A percentile compares a stretch with the other conserved stretches of the same genome.
Conservation (phyloP, 345 rosid species). For the Euphorbia lathyris region DNA sequence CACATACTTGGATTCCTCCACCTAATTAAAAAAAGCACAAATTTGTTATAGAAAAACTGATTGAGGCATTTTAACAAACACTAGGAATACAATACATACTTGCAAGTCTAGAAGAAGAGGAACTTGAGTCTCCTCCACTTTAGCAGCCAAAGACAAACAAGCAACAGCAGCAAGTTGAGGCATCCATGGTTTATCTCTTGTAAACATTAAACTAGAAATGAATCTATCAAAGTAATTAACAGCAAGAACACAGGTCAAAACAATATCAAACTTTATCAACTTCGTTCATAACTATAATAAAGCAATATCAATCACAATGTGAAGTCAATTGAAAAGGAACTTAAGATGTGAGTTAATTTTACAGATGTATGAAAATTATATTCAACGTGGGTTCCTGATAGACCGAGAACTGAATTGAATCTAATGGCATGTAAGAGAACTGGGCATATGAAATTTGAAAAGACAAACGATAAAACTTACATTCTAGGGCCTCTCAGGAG, state of each 20-base stretch:
- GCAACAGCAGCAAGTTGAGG: conserved; percentile 82
- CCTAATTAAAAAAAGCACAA: conserved; percentile 41
- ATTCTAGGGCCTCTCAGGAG: no score
- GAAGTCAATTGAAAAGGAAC: no score
- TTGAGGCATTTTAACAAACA: conserved; percentile 32
- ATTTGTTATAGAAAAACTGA: conserved; percentile 9
- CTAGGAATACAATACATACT: conserved; percentile 42
- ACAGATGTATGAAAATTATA: no score
- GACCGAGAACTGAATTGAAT: no score
- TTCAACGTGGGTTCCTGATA: no score
- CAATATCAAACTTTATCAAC: no score
- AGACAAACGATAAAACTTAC: no score
- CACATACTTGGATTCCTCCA: conserved; percentile 60
- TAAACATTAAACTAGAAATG: conserved; percentile 47
- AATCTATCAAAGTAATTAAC: conserved; percentile 91
- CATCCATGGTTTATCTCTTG: conserved; percentile 86
- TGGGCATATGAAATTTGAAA: no score
- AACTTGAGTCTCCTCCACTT: conserved; percentile 84
- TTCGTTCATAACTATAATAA: no score
- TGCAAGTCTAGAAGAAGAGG: conserved; percentile 79
- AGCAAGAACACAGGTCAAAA: conserved; percentile 68
- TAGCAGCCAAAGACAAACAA: conserved; percentile 85
- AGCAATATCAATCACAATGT: no score
- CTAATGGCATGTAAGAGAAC: no score
- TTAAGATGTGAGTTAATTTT: no score